Percentiles rank a stretch among this genome's conserved stretches.
Evolutionary conservation across 768 basidiomycete species (phyloP).

Genomic region (Hygrocybe punicea): DNA sequence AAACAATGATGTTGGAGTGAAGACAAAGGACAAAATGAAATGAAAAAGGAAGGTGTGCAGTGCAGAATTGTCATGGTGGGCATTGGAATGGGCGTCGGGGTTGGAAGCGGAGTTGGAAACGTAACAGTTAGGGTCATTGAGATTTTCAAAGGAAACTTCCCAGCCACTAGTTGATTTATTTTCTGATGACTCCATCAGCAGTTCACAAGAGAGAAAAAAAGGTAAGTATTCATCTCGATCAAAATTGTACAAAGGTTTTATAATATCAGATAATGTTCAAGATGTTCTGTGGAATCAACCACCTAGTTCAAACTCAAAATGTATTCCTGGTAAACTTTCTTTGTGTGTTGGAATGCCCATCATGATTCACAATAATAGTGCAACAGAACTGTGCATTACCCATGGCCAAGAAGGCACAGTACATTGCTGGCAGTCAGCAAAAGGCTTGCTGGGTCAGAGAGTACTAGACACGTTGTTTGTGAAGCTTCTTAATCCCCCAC

Average conservation of each 20-base stretch:
- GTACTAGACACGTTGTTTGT: constrained; percentile 20
- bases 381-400: constrained; percentile 31
- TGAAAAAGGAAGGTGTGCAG: no score
- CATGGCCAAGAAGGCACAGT: constrained; percentile 30
- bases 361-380: constrained; percentile 26
- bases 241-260: not conserved
- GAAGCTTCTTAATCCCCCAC: constrained; percentile 13
- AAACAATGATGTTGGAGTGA: no score
- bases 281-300: constrained; percentile 9
- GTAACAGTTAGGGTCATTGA: constrained; percentile 24
- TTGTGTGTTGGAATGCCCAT: constrained; percentile 32
- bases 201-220: not conserved
- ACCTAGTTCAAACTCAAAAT: constrained; percentile 9
- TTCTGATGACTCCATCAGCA: constrained; percentile 20
- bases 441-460: constrained; percentile 12
- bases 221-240: not conserved
- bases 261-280: not conserved
- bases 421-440: constrained; percentile 20
- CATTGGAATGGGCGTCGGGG: no score
- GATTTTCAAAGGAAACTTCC: constrained; percentile 37
- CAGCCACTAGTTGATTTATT: constrained; percentile 19
- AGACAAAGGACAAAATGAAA: no score
- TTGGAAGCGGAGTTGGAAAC: no score
- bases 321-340: constrained; percentile 28
- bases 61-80: no score